Conservation (phyloP, 192 early-diverging fungal species). For the Ramicandelaber brevisporus region DNA sequence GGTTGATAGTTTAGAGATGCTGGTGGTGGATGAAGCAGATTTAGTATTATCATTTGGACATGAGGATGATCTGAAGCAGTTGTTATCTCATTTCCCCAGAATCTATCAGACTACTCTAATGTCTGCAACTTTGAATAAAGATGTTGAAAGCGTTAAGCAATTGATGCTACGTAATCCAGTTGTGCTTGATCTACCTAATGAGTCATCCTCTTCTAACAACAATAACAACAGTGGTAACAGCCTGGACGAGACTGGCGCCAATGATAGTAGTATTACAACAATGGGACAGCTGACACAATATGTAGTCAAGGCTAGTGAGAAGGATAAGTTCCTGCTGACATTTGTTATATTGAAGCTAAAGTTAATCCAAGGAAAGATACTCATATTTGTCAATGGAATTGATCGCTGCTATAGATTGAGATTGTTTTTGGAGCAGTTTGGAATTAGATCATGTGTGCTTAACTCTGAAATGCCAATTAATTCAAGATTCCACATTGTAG, state of each 20-base stretch:
- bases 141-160: conserved; percentile 65
- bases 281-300: conserved; percentile 53
- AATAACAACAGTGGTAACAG: too few relatives aligned
- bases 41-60: conserved; percentile 83
- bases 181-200: conserved; percentile 66
- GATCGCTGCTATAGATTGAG: conserved; percentile 78
- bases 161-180: conserved; percentile 67
- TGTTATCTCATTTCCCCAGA: conserved; percentile 50
- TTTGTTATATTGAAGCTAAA: conserved; percentile 79
- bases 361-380: conserved; percentile 69
- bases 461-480: conserved; percentile 90
- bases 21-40: conserved; percentile 95
- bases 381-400: conserved; percentile 92
- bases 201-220: conserved; percentile 21
- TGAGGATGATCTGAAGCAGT: conserved; percentile 59
- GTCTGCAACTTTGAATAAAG: conserved; percentile 74
- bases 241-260: too few relatives aligned
- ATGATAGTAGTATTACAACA: too few relatives aligned
- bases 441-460: conserved; percentile 66
- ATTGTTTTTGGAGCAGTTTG: conserved; percentile 92
- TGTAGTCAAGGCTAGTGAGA: conserved; percentile 41
- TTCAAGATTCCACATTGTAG: conserved; percentile 78
- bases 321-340: conserved; percentile 67
- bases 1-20: conserved; percentile 33
- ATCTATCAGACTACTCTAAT: conserved; percentile 84